These are phyloP conservation scores for Fraxinus sp. DNA, from an alignment of 305 asterid species.

Conservation along the genomic window DNA sequence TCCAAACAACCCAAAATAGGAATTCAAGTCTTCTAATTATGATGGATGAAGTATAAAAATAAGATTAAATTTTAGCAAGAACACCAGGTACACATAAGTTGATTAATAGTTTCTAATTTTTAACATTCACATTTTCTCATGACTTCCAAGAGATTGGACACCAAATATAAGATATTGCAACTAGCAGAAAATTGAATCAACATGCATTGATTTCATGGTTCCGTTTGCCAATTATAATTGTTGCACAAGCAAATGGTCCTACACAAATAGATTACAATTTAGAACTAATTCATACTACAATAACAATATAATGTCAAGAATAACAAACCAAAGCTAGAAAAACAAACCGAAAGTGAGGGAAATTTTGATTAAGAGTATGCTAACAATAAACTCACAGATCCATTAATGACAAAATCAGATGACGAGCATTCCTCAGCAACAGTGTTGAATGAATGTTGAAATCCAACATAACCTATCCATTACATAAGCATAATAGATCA, in stretches of 20 bases:
- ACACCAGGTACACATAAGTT: too few species aligned
- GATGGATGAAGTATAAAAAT: too few species aligned
- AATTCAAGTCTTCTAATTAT: too few species aligned
- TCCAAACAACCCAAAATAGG: too few species aligned
- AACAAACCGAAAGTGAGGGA: background rate
- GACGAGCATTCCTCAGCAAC: slow-evolving; percentile 21
- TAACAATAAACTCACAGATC: slow-evolving; percentile 28
- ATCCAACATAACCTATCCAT: slow-evolving; percentile 21
- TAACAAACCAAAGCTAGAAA: background rate
- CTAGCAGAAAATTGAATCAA: too few species aligned
- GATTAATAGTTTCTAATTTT: too few species aligned
- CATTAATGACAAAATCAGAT: slow-evolving; percentile 5
- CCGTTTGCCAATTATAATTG: background rate
- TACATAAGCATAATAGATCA: slow-evolving; percentile 7
- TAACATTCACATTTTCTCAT: too few species aligned
- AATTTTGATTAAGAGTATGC: background rate
- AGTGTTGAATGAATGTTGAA: slow-evolving; percentile 20
- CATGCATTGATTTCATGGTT: too few species aligned
- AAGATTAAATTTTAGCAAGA: too few species aligned
- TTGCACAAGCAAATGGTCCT: background rate
- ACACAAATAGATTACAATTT: background rate
- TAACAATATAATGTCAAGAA: background rate
- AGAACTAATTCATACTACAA: background rate
- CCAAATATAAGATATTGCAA: too few species aligned
- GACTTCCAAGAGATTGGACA: too few species aligned